A percentile compares a stretch with the other conserved stretches of the same genome.
These are phyloP conservation scores for Polyrhizophydium stewartii DNA, from an alignment of 371 early-diverging fungal genomes.

Conservation along the genomic window DNA sequence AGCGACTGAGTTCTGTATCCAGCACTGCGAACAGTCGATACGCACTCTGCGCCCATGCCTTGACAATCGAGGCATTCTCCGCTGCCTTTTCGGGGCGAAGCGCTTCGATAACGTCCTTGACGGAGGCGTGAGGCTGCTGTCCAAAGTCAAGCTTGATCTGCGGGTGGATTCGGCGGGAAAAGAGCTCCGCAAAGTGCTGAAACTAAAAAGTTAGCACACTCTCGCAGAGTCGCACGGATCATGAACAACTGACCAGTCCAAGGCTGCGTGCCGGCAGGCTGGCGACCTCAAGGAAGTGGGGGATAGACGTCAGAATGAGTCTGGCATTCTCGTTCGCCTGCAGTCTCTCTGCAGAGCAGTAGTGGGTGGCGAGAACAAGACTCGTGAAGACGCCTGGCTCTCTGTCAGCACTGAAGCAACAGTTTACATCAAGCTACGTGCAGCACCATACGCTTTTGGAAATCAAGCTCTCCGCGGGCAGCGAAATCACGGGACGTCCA, in stretches of 20 bases:
- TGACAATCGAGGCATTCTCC: too few relatives aligned
- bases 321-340: neutral
- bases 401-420: neutral
- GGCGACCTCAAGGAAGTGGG: neutral
- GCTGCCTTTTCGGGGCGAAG: too few relatives aligned
- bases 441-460: neutral
- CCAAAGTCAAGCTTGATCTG: neutral
- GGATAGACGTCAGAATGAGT: neutral
- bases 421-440: neutral
- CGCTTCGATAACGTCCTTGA: too few relatives aligned
- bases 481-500: conserved; percentile 3
- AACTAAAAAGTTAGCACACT: neutral
- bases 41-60: too few relatives aligned
- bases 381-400: neutral
- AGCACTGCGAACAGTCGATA: too few relatives aligned
- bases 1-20: too few relatives aligned
- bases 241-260: neutral
- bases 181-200: neutral
- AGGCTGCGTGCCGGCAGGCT: neutral
- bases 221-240: too few relatives aligned
- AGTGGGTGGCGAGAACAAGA: neutral
- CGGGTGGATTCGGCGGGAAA: neutral
- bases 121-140: too few relatives aligned
- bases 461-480: neutral
- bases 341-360: neutral